Evolutionary conservation across 192 early-diverging fungal genomes (phyloP), one percentile per base, ranked within the genome.

Genomic region (Coemansia sp.): DNA sequence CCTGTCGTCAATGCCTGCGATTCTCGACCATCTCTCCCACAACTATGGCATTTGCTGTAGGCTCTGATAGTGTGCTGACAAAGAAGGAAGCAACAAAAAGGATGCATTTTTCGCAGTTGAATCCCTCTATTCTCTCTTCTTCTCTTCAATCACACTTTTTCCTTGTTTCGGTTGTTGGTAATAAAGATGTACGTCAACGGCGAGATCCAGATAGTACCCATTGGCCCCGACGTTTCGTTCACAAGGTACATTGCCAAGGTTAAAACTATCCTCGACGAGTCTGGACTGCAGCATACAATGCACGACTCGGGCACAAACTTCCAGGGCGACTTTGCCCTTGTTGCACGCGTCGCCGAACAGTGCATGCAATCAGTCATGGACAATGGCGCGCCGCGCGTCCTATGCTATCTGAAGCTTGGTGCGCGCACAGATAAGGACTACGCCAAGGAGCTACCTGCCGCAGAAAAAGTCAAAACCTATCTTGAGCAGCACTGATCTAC

Each of bases 1-100:
- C 22, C 72, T 96, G 47, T 79, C 89, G 6, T 88, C 87, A 13
- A 84, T 86, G 3, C 87, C 94, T 0, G 89, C 88, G 2, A 83
- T 95, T 22, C 44, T 96, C 6, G 91, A 96, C 62, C 90, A 93
- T 59, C 67, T 98, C 14, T 68, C 87, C 41, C 75, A 82, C 55
- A 38, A 83, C 59, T 87, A 86, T 52, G 79, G 62, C 27, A 64
- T 82, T 38, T 28, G 50, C 14, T 65, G 62, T 29, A 65, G 27
- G 0, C 23, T 53, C 23, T 72, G 38, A 64, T 17, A 4, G 40
- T 3, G 11, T 11, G 34, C 34, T 36, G 34, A 36, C 13, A 36
- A 36, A 36, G 34, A 36, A 36, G 1, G 34, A 36, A 5, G n/a
- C n/a, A n/a, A n/a, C n/a, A n/a, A 5, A 20, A 19, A 4, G 42